Evolutionary conservation across 2,329 filamentous ascomycete genomes (phyloP).

Genomic region (Thermoascus crustaceus): DNA sequence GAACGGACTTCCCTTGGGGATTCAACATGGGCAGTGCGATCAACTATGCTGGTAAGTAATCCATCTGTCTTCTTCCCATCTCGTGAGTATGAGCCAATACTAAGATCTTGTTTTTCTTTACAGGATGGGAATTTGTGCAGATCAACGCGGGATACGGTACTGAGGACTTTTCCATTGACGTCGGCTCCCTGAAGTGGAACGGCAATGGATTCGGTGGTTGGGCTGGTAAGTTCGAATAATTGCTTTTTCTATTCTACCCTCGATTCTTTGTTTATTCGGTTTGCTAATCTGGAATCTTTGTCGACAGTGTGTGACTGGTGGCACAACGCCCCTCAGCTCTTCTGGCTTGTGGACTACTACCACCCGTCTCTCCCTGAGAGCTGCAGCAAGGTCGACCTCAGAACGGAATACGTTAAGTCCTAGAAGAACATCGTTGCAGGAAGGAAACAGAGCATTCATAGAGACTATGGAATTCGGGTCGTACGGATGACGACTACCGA

Average conservation of each 20-base stretch:
- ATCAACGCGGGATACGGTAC: constrained; percentile 28
- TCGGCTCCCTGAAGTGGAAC: constrained; percentile 19
- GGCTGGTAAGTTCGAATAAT: constrained; percentile 25
- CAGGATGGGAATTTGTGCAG: constrained; percentile 29
- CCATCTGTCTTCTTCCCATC: neutral
- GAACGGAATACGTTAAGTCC: constrained; percentile 17
- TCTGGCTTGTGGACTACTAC: constrained; percentile 24
- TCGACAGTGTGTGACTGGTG: constrained; percentile 32
- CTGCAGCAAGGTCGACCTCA: constrained; percentile 27
- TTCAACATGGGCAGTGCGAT: constrained; percentile 17
- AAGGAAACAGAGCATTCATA: no score
- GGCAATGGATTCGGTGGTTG: constrained; percentile 30
- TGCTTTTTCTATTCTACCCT: constrained; percentile 2
- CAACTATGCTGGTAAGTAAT: constrained; percentile 29
- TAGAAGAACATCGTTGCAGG: constrained; percentile 7
- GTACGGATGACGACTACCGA: no score
- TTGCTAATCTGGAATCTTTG: neutral
- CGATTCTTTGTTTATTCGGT: neutral
- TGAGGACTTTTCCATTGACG: constrained; percentile 23
- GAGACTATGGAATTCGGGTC: no score
- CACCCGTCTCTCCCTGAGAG: constrained; percentile 19
- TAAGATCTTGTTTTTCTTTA: neutral
- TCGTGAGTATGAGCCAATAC: neutral
- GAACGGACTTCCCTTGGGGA: constrained; percentile 25
- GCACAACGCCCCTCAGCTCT: constrained; percentile 33